Percentiles rank a stretch among this genome's conserved stretches.
These are phyloP conservation scores for Sequoiadendron giganteum DNA, from an alignment of 75 land plant species.

Conservation along the genomic window DNA sequence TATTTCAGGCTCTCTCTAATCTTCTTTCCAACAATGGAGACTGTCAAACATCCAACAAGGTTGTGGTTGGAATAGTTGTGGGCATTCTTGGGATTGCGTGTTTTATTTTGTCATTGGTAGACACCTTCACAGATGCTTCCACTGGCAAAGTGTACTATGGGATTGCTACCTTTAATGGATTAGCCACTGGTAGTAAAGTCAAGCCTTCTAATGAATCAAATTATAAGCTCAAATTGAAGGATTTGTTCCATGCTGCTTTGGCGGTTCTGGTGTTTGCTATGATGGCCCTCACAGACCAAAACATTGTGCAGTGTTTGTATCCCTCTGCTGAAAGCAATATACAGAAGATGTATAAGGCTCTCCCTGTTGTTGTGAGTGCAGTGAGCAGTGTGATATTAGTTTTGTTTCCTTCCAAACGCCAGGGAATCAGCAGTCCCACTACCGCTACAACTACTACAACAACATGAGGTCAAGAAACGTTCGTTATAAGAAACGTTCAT, in stretches of 20 bases:
- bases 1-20: neutral
- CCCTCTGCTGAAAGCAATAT: neutral
- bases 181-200: neutral
- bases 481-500: no score
- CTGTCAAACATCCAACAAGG: neutral
- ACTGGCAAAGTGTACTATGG: neutral
- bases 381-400: neutral
- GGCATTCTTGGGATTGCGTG: neutral
- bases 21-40: neutral
- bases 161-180: neutral
- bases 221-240: neutral
- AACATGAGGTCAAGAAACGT: no score
- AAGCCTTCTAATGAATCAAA: neutral
- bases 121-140: neutral
- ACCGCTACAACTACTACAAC: neutral
- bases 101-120: neutral
- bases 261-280: neutral
- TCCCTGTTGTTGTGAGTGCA: neutral
- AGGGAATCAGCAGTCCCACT: neutral
- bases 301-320: constrained; percentile 5
- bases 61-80: neutral
- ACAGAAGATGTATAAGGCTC: neutral
- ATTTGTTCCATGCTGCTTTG: neutral
- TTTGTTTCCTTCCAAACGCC: neutral
- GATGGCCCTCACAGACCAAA: neutral